Percentiles rank a stretch among this genome's conserved stretches.
Evolutionary conservation across 2,329 filamentous ascomycete species (phyloP).

Genomic region (Dryadomyces quercus-mongolicae): DNA sequence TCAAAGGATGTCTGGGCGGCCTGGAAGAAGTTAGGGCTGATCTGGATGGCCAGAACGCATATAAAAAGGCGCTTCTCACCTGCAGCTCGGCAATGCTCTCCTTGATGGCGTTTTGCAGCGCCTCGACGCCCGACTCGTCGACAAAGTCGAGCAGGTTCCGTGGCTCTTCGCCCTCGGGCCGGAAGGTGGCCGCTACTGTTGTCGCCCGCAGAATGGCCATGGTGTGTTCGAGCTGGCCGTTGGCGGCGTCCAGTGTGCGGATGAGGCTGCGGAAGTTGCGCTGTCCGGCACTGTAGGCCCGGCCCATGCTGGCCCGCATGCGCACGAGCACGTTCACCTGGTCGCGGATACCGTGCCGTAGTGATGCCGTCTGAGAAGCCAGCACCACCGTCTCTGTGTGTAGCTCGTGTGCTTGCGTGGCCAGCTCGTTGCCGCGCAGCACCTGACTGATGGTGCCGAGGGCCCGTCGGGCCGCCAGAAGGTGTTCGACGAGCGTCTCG

Average conservation of each 20-base stretch:
- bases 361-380: constrained; percentile 55
- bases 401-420: constrained; percentile 60
- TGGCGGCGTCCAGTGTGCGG: constrained; percentile 52
- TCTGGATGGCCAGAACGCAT: not conserved
- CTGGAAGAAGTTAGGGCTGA: constrained; percentile 23
- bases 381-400: constrained; percentile 71
- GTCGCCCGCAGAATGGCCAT: constrained; percentile 53
- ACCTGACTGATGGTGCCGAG: constrained; percentile 75
- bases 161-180: constrained; percentile 43
- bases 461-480: constrained; percentile 78
- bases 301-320: constrained; percentile 37
- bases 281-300: constrained; percentile 45
- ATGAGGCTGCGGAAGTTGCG: constrained; percentile 50
- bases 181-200: constrained; percentile 50
- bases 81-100: constrained; percentile 60
- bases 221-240: constrained; percentile 51
- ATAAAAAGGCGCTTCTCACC: constrained; percentile 24
- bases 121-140: constrained; percentile 57
- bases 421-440: constrained; percentile 75
- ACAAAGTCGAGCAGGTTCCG: constrained; percentile 65
- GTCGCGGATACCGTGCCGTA: constrained; percentile 48
- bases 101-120: constrained; percentile 54
- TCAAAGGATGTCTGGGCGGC: constrained; percentile 62
- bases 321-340: constrained; percentile 40
- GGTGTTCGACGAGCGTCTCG: constrained; percentile 70